These are phyloP conservation scores for Vinca minor DNA, from an alignment of 257 asterid genomes.

Conservation along the genomic window DNA sequence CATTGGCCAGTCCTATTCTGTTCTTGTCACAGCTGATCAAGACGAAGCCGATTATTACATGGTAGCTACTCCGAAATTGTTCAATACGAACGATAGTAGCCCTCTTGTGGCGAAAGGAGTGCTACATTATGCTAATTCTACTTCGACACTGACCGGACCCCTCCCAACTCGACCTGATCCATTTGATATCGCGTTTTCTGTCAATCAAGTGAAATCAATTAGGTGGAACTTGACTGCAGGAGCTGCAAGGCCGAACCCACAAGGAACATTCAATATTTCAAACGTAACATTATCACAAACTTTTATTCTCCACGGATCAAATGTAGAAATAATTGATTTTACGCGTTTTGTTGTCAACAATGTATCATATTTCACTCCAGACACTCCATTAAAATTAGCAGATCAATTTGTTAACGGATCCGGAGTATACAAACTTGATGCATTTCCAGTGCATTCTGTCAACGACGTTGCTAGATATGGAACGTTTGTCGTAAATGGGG, in stretches of 20 bases:
- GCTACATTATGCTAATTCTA: constrained; percentile 49
- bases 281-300: constrained; percentile 60
- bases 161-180: constrained; percentile 62
- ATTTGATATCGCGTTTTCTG: constrained; percentile 38
- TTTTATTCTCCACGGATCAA: constrained; percentile 46
- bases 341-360: constrained; percentile 40
- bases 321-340: constrained; percentile 11
- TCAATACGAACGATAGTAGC: constrained; percentile 4
- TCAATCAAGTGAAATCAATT: constrained; percentile 52
- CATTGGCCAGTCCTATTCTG: constrained; percentile 73
- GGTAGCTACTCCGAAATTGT: constrained; percentile 57
- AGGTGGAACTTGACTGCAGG: constrained; percentile 61
- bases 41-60: constrained; percentile 37
- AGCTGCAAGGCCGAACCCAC: constrained; percentile 73
- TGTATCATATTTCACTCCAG: constrained; percentile 40
- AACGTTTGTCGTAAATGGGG: constrained; percentile 45
- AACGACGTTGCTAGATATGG: constrained; percentile 22
- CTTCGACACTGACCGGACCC: constrained; percentile 31
- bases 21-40: constrained; percentile 53
- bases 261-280: constrained; percentile 62
- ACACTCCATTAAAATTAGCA: constrained; percentile 55
- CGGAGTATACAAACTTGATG: constrained; percentile 49
- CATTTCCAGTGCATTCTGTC: constrained; percentile 36
- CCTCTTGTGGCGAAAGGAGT: constrained; percentile 40
- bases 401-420: constrained; percentile 53